Conservation (phyloP, 352 stramenopile genomes). For the Pythium grandisporangium region DNA sequence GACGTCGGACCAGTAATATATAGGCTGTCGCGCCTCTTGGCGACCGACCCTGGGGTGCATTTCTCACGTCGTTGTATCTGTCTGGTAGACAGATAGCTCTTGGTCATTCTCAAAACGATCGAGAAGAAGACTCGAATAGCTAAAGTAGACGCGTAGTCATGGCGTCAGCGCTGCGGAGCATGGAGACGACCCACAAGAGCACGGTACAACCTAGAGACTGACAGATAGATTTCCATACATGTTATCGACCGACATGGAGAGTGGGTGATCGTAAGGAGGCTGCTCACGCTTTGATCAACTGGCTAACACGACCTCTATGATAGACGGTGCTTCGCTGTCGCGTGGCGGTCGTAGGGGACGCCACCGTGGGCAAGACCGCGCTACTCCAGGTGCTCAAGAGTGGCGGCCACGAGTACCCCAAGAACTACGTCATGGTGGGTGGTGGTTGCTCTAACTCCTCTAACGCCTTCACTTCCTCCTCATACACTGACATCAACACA, state of each 20-base stretch:
- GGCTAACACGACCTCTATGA: background rate
- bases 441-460: background rate
- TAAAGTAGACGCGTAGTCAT: no score
- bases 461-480: background rate
- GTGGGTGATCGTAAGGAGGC: no score
- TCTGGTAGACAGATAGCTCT: no score
- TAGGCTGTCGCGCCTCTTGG: conserved; percentile 7
- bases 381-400: conserved; percentile 89
- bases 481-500: no score
- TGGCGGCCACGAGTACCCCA: conserved; percentile 87
- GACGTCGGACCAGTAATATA: no score
- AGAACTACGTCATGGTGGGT: conserved; percentile 92
- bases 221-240: no score
- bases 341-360: conserved; percentile 86
- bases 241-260: no score
- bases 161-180: conserved; percentile 83
- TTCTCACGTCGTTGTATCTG: no score
- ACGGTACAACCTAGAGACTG: no score
- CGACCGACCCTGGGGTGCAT: no score
- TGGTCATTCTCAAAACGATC: no score
- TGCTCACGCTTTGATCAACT: background rate
- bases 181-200: conserved; percentile 89
- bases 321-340: conserved; percentile 87
- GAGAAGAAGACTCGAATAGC: no score
- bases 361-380: conserved; percentile 86